Base-by-base conservation (phyloP, 2,329 filamentous ascomycete species). In the Talaromyces islandicus region DNA sequence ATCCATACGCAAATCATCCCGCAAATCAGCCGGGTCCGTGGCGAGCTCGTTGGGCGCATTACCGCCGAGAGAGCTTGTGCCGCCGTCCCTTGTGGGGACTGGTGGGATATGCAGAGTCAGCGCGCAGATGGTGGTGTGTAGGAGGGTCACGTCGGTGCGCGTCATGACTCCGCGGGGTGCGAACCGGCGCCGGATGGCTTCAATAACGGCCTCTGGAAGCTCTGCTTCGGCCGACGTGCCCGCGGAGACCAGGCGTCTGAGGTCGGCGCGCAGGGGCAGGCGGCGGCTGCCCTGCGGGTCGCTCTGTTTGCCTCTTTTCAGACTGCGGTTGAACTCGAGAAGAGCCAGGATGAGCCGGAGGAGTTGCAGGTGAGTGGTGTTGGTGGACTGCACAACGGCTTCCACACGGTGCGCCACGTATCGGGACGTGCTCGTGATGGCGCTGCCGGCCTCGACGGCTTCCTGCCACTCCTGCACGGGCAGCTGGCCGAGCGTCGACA, bases 71-170 rank as follows among this genome's bases (percentile, higher is more conserved):
- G 71, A 68, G 62, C 70, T 72, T 51, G 70, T 69, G 17, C 71
- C 70, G 41, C 72, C 72, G 41, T 74, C 72, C 54, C 69, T 70
- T 32, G 71, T 70, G 0, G 77, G 73, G 30, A 74, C 68, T 0
- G 75, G 78, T 0, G 76, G 77, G 62, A 80, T 75, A 64, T 79
- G 78, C 57, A 80, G 68, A 7, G 76, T 73, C 24, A 80, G 63
- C 0, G 78, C 77, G 62, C 77, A 78, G 65, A 80, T 77, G 38
- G 77, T 77, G 30, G 77, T 77, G 62, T 77, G 72, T 12, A 80
- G 68, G 54, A 79, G 67, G 1, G 76, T 79, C 54, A 77, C 64
- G 58, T 77, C 74, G 59, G 73, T 70, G 54, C 72, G 72, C 38
- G 69, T 71, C 56, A 78, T 68, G 43, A 67, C 62, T 4, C 53